Conservation (phyloP, 805 yeast genomes). For the Millerago galiae region DNA sequence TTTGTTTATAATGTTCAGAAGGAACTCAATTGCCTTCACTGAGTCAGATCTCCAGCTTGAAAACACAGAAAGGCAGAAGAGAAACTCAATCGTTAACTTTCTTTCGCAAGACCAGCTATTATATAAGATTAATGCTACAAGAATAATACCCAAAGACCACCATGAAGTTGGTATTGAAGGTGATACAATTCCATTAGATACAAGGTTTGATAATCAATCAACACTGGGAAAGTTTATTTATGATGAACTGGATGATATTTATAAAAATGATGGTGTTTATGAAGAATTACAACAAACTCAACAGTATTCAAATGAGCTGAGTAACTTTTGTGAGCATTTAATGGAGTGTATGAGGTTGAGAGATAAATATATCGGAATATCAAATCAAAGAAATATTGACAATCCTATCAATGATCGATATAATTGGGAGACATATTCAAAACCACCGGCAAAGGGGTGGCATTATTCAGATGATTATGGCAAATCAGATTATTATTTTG, state of each 20-base stretch:
- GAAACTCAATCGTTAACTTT: conserved; percentile 1
- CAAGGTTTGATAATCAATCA: conserved; percentile 22
- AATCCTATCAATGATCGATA: conserved; percentile 61
- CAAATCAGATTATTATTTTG: conserved; percentile 21
- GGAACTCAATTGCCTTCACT: conserved; percentile 1
- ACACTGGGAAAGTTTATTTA: conserved; percentile 14
- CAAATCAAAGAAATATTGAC: conserved; percentile 58
- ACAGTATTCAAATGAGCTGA: conserved; percentile 9
- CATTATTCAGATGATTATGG: conserved; percentile 29
- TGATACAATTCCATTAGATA: conserved; percentile 17
- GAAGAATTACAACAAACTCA: conserved; percentile 9
- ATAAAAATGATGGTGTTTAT: conserved; percentile 3
- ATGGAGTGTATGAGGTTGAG: conserved; percentile 40
- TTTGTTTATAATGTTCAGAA: neutral
- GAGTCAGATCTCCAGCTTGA: neutral
- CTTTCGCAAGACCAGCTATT: conserved; percentile 5
- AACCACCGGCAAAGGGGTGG: conserved; percentile 48
- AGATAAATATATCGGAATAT: conserved; percentile 54
- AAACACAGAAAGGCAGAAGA: conserved; percentile 1
- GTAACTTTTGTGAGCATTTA: conserved; percentile 12
- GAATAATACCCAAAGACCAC: conserved; percentile 13
- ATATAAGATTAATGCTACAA: conserved; percentile 5
- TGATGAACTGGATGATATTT: conserved; percentile 5
- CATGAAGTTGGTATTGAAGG: conserved; percentile 15
- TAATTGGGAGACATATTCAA: conserved; percentile 78